Percentiles rank a stretch among this genome's conserved stretches.
Evolutionary conservation across 306 rosid species (phyloP).

Genomic region (Sphenostylis stenocarpa): DNA sequence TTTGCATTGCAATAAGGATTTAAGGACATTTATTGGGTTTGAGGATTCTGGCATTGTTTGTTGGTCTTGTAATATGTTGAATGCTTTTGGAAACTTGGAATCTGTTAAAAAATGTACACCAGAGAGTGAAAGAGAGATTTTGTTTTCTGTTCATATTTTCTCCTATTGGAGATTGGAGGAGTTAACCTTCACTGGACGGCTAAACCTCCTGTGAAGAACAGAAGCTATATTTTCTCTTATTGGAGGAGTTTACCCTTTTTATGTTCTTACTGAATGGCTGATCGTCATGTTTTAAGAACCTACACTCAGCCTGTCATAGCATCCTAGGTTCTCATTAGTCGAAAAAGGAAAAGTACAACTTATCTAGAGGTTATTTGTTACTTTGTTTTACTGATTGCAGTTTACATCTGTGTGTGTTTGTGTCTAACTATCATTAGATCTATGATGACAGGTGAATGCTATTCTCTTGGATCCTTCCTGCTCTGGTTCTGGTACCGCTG

Average conservation of each 20-base stretch:
- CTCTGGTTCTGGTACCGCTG: conserved; percentile 88
- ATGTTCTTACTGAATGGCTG: neutral
- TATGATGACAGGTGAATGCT: conserved; percentile 58
- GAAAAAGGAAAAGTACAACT: neutral
- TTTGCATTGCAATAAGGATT: neutral
- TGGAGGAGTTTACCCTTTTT: neutral
- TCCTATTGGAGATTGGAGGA: neutral
- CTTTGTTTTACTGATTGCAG: neutral
- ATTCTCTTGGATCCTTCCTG: conserved; percentile 95
- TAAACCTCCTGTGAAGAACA: neutral
- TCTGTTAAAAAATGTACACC: neutral
- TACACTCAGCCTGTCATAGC: neutral
- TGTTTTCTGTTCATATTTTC: neutral
- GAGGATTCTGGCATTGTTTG: neutral
- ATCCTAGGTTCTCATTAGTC: neutral
- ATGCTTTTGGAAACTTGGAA: conserved; percentile 2
- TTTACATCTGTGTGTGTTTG: neutral
- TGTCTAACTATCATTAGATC: conserved; percentile 34
- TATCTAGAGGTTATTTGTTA: neutral
- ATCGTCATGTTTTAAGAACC: neutral
- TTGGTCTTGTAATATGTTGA: conserved; percentile 12
- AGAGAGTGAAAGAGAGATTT: neutral
- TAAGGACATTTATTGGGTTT: neutral
- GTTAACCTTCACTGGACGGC: neutral
- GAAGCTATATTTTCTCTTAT: neutral